Conservation (phyloP, 345 rosid species). For the Salix caprea region DNA sequence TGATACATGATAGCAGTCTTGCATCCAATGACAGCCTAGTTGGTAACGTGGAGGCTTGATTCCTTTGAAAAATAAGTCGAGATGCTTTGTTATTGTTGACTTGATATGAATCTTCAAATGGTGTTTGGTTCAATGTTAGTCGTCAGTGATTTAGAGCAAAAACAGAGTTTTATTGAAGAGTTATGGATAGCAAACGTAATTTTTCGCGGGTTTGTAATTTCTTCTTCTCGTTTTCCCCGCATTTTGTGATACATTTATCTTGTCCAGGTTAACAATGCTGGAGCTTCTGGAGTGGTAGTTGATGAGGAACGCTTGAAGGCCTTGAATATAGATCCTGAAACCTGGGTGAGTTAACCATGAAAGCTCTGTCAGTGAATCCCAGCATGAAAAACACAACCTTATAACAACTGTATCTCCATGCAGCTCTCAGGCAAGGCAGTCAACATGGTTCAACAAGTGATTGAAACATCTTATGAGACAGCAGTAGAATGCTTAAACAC, state of each 20-base stretch:
- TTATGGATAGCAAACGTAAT: too few relatives aligned
- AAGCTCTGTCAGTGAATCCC: neutral
- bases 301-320: constrained; percentile 40
- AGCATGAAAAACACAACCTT: neutral
- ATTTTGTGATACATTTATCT: neutral
- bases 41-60: too few relatives aligned
- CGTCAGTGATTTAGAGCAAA: too few relatives aligned
- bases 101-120: too few relatives aligned
- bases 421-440: constrained; percentile 42
- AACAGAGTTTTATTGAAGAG: too few relatives aligned
- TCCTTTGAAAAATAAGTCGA: too few relatives aligned
- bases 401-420: neutral
- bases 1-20: too few relatives aligned
- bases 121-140: too few relatives aligned
- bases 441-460: constrained; percentile 26
- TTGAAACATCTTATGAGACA: constrained; percentile 34
- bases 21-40: too few relatives aligned
- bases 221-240: too few relatives aligned
- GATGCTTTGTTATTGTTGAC: too few relatives aligned
- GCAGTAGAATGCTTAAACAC: constrained; percentile 49
- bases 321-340: constrained; percentile 36
- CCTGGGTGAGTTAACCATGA: constrained; percentile 30
- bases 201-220: too few relatives aligned
- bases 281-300: constrained; percentile 31
- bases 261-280: constrained; percentile 49